phyloP scores from a whole-genome alignment of 495 filamentous ascomycete species.

The Penicillium ochrochloron region DNA sequence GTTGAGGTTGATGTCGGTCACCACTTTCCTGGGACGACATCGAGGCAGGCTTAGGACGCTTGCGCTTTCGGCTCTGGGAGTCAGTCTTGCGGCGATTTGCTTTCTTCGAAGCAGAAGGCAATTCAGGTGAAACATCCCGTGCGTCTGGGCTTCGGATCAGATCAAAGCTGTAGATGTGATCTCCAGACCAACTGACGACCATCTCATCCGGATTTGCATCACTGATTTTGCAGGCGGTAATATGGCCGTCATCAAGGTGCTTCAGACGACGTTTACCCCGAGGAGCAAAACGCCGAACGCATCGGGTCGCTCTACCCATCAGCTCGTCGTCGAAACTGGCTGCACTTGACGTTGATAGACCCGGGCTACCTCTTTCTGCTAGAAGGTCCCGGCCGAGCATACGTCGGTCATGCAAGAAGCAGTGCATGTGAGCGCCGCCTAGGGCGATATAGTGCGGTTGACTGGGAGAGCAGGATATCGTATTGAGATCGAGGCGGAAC shows the following conservation, averaged over 20 bases:
- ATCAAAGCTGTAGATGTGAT: conserved; percentile 77
- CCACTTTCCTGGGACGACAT: conserved; percentile 50
- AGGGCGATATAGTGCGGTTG: conserved; percentile 80
- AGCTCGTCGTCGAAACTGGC: conserved; percentile 57
- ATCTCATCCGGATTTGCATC: conserved; percentile 77
- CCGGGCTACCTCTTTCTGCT: conserved; percentile 55
- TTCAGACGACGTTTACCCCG: conserved; percentile 59
- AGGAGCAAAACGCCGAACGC: conserved; percentile 72
- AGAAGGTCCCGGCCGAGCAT: conserved; percentile 69
- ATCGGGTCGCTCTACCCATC: conserved; percentile 67
- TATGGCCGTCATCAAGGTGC: conserved; percentile 63
- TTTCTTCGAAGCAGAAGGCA: conserved; percentile 22
- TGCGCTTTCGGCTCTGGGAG: conserved; percentile 58
- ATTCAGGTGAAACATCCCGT: conserved; percentile 35
- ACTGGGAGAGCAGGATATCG: conserved; percentile 71
- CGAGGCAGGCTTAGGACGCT: conserved; percentile 55
- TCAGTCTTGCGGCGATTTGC: conserved; percentile 34
- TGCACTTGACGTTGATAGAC: conserved; percentile 36
- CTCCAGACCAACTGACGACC: conserved; percentile 76
- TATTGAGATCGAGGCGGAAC: conserved; percentile 71
- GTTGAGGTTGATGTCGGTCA: conserved; percentile 47
- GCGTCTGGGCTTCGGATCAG: conserved; percentile 66
- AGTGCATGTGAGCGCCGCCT: conserved; percentile 72
- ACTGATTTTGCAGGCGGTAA: conserved; percentile 80
- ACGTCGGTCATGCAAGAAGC: conserved; percentile 75